Base-by-base conservation (phyloP, 768 basidiomycete genomes). In the Boletus eberwhitei region DNA sequence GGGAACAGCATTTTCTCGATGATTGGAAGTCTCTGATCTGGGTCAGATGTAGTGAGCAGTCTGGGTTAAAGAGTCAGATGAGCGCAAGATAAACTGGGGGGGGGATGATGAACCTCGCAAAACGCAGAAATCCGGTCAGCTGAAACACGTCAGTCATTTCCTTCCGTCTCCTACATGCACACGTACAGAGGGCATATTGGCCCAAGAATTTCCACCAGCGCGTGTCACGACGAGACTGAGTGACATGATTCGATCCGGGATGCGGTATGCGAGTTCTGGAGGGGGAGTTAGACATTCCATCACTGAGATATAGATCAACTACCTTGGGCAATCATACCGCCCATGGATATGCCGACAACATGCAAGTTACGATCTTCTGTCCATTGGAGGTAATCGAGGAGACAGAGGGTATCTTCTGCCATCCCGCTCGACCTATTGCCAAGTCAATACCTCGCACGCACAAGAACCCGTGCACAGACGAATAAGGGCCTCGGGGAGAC, bases 321-420 rank as follows among this genome's bases (percentile, higher is more conserved):
- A 86, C 87, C 86, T 72, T 89, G 87, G 0, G 88, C 82, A 47
- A 90, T 89, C 90, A 92, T 93, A 5, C 90, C 90, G 2, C 91
- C 91, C 5, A 93, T 68, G 37, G 88, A 90, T 22, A 82, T 71
- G 8, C 91, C 87, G 21, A 93, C 85, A 32, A 93, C 69, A 62
- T 92, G 85, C 7, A 93, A 41, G 45, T 79, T 77, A 5, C 80
- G 79, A 11, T 79, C 70, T 8, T 66, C 76, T 0, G 79, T 89
- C 89, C 90, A 93, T 2, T 81, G 85, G 7, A 93, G 58, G 59
- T 82, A 79, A 60, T 93, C 79, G 5, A 93, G 74, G 5, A 92
- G 75, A 12, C 75, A 79, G 29, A 90, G 70, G 6, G 75, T 75
- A 57, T 93, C 91, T 53, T 86, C 80, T 3, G 91, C 90, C 90